Evolutionary conservation across 495 filamentous ascomycete species (phyloP).

Genomic region (Aspergillus nanangensis): DNA sequence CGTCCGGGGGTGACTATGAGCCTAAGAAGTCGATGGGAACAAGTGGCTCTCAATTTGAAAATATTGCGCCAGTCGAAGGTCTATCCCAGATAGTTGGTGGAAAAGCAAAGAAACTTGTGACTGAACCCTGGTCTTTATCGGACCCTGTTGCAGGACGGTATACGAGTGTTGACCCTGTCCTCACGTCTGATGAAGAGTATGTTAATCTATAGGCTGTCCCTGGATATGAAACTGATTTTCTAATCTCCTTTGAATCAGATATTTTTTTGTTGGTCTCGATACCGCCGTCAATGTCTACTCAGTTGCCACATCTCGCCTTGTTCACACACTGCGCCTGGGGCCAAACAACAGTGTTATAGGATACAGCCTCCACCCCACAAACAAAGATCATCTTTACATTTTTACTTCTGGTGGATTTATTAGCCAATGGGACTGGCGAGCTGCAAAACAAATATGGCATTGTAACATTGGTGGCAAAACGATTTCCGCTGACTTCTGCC

Average conservation of each 20-base stretch:
- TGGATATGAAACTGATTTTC: background rate
- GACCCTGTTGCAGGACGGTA: conserved; percentile 30
- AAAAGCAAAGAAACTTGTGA: background rate
- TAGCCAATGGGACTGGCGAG: conserved; percentile 72
- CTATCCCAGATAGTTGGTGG: background rate
- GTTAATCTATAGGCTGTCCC: conserved; percentile 25
- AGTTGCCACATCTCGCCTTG: conserved; percentile 69
- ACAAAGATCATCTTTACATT: conserved; percentile 61
- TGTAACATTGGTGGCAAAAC: conserved; percentile 38
- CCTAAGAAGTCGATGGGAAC: background rate
- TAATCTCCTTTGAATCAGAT: conserved; percentile 41
- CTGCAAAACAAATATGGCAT: conserved; percentile 42
- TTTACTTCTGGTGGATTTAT: conserved; percentile 61
- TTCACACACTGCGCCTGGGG: conserved; percentile 51
- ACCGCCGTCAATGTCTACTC: conserved; percentile 76
- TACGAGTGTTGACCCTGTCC: conserved; percentile 66
- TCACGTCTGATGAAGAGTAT: conserved; percentile 78
- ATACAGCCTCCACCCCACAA: conserved; percentile 54
- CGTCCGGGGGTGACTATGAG: conserved; percentile 15
- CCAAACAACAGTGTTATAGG: conserved; percentile 38
- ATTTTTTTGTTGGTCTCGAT: conserved; percentile 61
- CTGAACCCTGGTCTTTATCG: conserved; percentile 30
- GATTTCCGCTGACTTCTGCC: conserved; percentile 18
- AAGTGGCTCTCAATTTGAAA: background rate
- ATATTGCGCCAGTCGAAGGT: background rate